These are phyloP conservation scores for Volvariella volvacea DNA, from an alignment of 1,284 basidiomycete genomes.

Conservation along the genomic window DNA sequence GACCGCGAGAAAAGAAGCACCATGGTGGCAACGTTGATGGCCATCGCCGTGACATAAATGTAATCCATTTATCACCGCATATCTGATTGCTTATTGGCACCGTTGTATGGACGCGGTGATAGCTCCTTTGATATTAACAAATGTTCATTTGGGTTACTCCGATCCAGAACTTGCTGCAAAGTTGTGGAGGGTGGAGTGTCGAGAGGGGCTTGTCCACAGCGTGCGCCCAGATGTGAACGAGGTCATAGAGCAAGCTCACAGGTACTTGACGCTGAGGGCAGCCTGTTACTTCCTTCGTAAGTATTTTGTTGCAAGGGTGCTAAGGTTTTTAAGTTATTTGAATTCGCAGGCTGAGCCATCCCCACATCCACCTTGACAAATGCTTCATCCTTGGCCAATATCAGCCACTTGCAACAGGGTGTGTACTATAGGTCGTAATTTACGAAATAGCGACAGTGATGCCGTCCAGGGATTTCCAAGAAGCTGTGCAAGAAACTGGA, in stretches of 20 bases:
- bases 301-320: conserved; percentile 16
- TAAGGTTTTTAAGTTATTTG: conserved; percentile 8
- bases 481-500: conserved; percentile 48
- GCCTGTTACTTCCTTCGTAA: conserved; percentile 47
- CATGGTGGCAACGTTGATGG: too few relatives aligned
- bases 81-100: too few relatives aligned
- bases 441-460: too few relatives aligned
- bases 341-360: conserved; percentile 50
- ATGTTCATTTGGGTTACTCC: conserved; percentile 24
- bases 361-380: conserved; percentile 64
- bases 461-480: conserved; percentile 44
- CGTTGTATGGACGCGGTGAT: too few relatives aligned
- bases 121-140: conserved; percentile 13
- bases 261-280: conserved; percentile 37
- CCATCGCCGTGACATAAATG: too few relatives aligned
- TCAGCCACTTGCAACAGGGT: conserved; percentile 45
- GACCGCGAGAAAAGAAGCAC: too few relatives aligned
- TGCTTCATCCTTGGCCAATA: conserved; percentile 56
- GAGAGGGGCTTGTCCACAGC: conserved; percentile 17
- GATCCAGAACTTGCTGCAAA: conserved; percentile 18
- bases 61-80: too few relatives aligned
- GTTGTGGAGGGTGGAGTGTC: conserved; percentile 28
- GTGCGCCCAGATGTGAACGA: conserved; percentile 19
- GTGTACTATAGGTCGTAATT: conserved; percentile 13
- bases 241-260: conserved; percentile 5